These are phyloP conservation scores for Juncus effusus DNA, from an alignment of 176 grass and related monocot genomes.

Conservation along the genomic window DNA sequence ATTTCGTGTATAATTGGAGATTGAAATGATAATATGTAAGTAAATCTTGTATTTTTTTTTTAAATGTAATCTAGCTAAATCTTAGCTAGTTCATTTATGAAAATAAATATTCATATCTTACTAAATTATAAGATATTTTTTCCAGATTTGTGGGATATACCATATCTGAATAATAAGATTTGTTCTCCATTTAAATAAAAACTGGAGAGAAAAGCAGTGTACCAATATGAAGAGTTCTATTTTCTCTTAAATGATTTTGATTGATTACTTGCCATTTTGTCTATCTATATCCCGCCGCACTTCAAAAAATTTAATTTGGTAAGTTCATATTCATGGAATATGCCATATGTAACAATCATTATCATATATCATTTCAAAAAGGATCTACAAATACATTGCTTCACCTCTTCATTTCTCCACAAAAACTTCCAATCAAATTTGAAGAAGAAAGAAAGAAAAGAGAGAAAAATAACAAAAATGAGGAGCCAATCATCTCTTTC, in stretches of 20 bases:
- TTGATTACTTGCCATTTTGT: background rate
- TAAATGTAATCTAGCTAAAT: too few species aligned
- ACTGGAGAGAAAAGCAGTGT: too few species aligned
- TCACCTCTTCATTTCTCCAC: background rate
- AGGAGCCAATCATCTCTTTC: conserved; percentile 15
- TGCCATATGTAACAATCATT: conserved; percentile 8
- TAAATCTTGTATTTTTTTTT: too few species aligned
- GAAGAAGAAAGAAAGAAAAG: conserved; percentile 5
- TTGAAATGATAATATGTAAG: too few species aligned
- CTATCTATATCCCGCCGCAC: conserved; percentile 7
- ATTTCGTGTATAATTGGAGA: too few species aligned
- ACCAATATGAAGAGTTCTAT: too few species aligned
- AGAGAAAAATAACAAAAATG: conserved; percentile 23
- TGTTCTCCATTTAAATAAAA: too few species aligned
- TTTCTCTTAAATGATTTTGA: background rate
- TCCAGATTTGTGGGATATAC: too few species aligned
- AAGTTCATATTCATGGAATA: conserved; percentile 27
- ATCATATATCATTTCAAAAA: background rate
- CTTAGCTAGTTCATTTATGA: too few species aligned
- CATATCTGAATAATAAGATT: too few species aligned
- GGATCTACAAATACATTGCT: conserved; percentile 16
- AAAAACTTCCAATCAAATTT: conserved; percentile 19
- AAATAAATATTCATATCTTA: too few species aligned
- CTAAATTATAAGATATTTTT: too few species aligned
- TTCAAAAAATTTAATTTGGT: background rate